These are phyloP conservation scores for Scenedesmus sp. DNA, from an alignment of 163 green algal genomes.

Conservation along the genomic window DNA sequence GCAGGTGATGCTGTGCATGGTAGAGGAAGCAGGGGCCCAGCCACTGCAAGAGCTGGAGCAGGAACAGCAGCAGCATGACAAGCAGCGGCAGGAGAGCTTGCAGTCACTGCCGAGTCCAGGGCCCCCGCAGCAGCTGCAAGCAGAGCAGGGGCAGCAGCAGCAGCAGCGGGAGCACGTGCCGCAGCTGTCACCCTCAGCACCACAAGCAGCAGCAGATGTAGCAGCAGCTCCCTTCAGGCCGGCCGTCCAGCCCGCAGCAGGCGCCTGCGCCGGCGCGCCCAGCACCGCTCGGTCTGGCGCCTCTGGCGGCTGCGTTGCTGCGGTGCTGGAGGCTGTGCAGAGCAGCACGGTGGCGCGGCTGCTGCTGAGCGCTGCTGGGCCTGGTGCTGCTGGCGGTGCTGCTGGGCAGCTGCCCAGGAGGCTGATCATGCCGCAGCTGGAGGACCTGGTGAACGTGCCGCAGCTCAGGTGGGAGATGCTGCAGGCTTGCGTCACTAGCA, in stretches of 20 bases:
- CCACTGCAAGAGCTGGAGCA: background rate
- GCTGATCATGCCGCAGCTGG: background rate
- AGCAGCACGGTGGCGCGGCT: slow-evolving; percentile 1
- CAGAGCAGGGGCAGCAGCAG: slow-evolving; percentile 29
- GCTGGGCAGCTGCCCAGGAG: background rate
- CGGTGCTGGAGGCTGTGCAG: slow-evolving; percentile 12
- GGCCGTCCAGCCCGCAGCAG: background rate
- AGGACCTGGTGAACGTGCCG: slow-evolving; percentile 3
- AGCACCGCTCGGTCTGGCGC: background rate
- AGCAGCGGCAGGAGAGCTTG: background rate
- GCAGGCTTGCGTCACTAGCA: background rate
- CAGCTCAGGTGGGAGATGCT: slow-evolving; percentile 27
- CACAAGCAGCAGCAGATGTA: background rate
- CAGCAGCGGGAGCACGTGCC: background rate
- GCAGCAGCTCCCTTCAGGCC: background rate
- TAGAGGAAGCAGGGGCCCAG: background rate
- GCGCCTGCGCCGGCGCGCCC: background rate
- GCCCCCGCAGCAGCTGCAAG: background rate
- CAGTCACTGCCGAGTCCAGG: background rate
- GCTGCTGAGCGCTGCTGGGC: background rate
- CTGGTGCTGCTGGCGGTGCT: background rate
- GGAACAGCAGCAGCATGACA: background rate
- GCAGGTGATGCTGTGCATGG: background rate
- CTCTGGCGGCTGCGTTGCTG: background rate
- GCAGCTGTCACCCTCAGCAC: background rate